Evolutionary conservation across 352 stramenopile genomes (phyloP).

Genomic region (Phytophthora capsici): DNA sequence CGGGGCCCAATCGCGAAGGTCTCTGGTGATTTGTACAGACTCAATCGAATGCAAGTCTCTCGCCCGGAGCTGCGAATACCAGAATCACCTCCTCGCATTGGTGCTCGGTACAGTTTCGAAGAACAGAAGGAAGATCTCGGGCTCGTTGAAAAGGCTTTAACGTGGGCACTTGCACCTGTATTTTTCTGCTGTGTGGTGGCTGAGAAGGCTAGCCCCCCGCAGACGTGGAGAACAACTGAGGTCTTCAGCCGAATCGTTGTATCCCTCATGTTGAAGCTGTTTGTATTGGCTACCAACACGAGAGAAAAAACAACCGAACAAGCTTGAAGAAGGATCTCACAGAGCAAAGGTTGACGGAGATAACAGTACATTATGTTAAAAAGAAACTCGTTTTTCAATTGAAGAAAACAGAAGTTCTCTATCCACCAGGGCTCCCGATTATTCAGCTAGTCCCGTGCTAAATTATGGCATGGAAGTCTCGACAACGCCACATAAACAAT

Average conservation of each 20-base stretch:
- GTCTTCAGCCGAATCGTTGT: conserved; percentile 52
- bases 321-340: conserved; percentile 5
- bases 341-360: neutral
- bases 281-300: conserved; percentile 23
- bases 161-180: conserved; percentile 45
- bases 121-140: conserved; percentile 2
- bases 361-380: neutral
- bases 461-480: too few species aligned
- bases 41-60: conserved; percentile 6
- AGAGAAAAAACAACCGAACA: neutral
- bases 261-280: conserved; percentile 49
- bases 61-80: conserved; percentile 5
- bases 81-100: conserved; percentile 2
- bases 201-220: conserved; percentile 30
- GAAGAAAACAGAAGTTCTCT: too few species aligned
- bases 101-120: neutral
- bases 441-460: too few species aligned
- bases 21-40: neutral
- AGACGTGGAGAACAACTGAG: conserved; percentile 35
- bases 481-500: too few species aligned
- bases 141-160: conserved; percentile 35
- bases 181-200: conserved; percentile 53
- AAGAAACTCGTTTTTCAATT: neutral
- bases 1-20: conserved; percentile 1
- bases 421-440: too few species aligned